Evolutionary conservation across 2,329 filamentous ascomycete species (phyloP), one percentile per base, ranked within the genome.

Genomic region (Shiraia sp.): DNA sequence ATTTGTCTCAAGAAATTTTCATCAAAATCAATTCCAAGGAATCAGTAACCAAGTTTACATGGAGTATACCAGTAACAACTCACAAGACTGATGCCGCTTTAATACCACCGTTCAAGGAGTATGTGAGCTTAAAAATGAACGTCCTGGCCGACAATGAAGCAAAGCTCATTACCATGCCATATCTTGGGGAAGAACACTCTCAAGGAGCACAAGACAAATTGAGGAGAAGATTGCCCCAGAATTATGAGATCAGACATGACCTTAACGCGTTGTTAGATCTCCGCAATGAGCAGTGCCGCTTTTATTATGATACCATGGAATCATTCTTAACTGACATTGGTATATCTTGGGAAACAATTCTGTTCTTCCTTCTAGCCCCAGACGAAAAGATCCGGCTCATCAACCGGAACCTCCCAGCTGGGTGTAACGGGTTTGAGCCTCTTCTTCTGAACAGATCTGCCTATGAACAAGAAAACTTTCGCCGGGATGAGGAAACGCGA

Each of bases 61-160:
- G 42, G 40, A 45, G 28, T 17, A 49, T 27, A 24, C 41, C 38
- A 6, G 42, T 26, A 8, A 66, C 51, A 15, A 45, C 24, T 14
- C 61, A 57, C 38, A 46, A 36, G 15, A 47, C 53, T 4, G 45
- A 45, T 10, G 47, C 48, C 24, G 33, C 56, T 10, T 22, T 38
- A 2, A 46, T 73, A 15, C 73, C 73, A 2, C 45, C 43, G 8
- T 75, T 72, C 49, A 66, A 61, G 2, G 69, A 73, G 42, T 75
- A 72, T 44, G 66, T 72, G n/a, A 66, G 57, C 27, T 55, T 75
- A 30, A 66, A 63, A 34, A 51, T 66, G 27, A 76, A 71, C 40
- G 54, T 75, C 3, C 65, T 76, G 0, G 63, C 68, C 3, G 62
- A 67, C 10, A 75, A 75, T 36, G 61, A 68, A 23, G 66, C 54